phyloP scores from a whole-genome alignment of 2,329 filamentous ascomycete genomes.

The Conoideocrella luteorostrata region DNA sequence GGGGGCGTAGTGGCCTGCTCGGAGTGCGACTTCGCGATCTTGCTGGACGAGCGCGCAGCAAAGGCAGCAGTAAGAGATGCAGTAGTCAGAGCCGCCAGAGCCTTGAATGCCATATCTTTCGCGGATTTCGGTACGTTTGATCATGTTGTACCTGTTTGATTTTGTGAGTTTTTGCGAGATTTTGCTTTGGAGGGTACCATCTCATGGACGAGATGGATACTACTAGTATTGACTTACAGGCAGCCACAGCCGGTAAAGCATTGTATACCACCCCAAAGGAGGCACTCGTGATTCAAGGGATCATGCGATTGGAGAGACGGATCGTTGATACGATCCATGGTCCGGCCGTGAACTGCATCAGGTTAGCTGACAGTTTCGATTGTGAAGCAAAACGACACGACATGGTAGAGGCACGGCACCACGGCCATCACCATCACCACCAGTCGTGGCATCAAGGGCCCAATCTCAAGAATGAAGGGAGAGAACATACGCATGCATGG shows the following conservation, averaged over 20 bases:
- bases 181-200: too few species aligned
- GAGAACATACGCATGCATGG: conserved; percentile 37
- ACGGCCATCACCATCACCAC: too few species aligned
- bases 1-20: conserved; percentile 18
- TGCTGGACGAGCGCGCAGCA: conserved; percentile 54
- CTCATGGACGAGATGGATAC: background rate
- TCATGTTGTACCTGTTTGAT: conserved; percentile 37
- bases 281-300: conserved; percentile 35
- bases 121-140: conserved; percentile 49
- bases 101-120: conserved; percentile 48
- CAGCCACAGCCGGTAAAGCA: conserved; percentile 36
- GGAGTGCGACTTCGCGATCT: conserved; percentile 44
- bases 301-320: conserved; percentile 33
- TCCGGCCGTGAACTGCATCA: conserved; percentile 35
- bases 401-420: too few species aligned
- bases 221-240: conserved; percentile 26
- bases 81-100: conserved; percentile 41
- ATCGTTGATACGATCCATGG: conserved; percentile 37
- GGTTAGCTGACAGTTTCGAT: background rate
- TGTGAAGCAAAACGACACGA: too few species aligned
- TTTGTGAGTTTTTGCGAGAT: too few species aligned
- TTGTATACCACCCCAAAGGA: conserved; percentile 32
- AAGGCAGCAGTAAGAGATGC: conserved; percentile 45
- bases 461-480: too few species aligned
- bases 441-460: too few species aligned